Evolutionary conservation across 139 green algal species (phyloP).

Genomic region (Tetradesmus obliquus): DNA sequence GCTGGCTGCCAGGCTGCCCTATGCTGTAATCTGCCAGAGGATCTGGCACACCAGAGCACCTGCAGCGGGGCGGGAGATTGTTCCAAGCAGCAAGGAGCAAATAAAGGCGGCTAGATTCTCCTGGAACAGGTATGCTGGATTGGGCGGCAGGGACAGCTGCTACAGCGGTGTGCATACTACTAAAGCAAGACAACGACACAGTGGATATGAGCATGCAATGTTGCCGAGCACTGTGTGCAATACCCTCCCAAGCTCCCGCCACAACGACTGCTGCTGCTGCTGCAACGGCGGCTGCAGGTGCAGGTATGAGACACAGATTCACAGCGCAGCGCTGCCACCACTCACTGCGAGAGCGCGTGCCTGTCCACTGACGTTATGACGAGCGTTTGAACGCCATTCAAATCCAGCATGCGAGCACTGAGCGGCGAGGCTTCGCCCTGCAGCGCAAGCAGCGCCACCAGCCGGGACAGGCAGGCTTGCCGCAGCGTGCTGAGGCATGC

Average conservation of each 20-base stretch:
- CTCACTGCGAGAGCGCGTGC: background rate
- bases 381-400: slow-evolving; percentile 18
- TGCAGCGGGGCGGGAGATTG: background rate
- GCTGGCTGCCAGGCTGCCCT: background rate
- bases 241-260: too few species aligned
- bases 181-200: too few species aligned
- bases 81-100: too few species aligned
- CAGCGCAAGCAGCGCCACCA: background rate
- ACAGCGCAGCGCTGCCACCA: background rate
- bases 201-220: too few species aligned
- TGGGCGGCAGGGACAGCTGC: too few species aligned
- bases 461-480: slow-evolving; percentile 1
- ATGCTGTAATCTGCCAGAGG: background rate
- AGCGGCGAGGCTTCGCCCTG: background rate
- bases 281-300: background rate
- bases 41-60: background rate
- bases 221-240: too few species aligned
- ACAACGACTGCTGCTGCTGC: background rate
- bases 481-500: background rate
- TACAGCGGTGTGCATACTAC: too few species aligned
- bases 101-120: too few species aligned
- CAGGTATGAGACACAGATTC: background rate
- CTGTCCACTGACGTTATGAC: slow-evolving; percentile 1
- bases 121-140: too few species aligned
- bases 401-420: background rate